Conservation (phyloP, 805 yeast genomes). For the Crinitomyces ghanaensis region DNA sequence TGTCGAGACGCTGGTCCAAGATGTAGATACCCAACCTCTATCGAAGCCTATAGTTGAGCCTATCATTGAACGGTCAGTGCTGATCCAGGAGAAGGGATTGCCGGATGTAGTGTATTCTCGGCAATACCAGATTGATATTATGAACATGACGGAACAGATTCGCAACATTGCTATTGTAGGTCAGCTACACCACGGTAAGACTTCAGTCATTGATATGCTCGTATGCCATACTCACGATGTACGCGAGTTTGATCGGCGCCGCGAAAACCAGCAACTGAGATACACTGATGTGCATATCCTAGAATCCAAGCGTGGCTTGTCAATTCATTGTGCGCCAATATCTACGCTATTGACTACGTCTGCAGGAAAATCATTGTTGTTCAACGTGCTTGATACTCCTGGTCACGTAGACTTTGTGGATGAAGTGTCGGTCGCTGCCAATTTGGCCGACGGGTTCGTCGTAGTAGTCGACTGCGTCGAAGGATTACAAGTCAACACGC, state of each 20-base stretch:
- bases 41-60: conserved; percentile 61
- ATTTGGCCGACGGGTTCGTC: conserved; percentile 52
- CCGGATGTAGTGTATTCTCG: conserved; percentile 55
- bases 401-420: conserved; percentile 83
- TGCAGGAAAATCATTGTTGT: conserved; percentile 40
- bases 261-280: conserved; percentile 37
- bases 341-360: conserved; percentile 47
- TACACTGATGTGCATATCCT: conserved; percentile 63
- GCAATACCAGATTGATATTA: conserved; percentile 43
- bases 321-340: conserved; percentile 53
- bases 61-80: conserved; percentile 29
- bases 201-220: conserved; percentile 60
- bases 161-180: conserved; percentile 78
- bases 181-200: conserved; percentile 73
- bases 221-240: conserved; percentile 53
- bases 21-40: conserved; percentile 39
- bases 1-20: conserved; percentile 54
- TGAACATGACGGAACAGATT: conserved; percentile 47
- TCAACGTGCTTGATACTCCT: conserved; percentile 75
- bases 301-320: conserved; percentile 60
- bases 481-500: conserved; percentile 54
- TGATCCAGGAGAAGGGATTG: conserved; percentile 39
- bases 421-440: conserved; percentile 49
- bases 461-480: conserved; percentile 78
- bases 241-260: conserved; percentile 21